Evolutionary conservation across 768 basidiomycete genomes (phyloP).

Genomic region (Leccinellum luteum): DNA sequence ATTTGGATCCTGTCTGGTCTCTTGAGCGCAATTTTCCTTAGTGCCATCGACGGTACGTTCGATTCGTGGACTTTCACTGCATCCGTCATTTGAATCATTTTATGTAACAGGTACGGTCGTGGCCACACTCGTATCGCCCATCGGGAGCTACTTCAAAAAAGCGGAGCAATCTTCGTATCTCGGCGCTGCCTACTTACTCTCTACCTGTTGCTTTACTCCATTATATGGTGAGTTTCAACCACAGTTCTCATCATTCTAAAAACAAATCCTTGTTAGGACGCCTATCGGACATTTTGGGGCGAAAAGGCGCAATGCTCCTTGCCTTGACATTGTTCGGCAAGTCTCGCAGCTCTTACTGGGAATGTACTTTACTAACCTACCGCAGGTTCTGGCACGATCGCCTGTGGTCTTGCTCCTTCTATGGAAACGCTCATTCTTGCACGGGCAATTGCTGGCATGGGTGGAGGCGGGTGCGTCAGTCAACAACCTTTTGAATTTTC

Average conservation of each 20-base stretch:
- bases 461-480: too few relatives aligned
- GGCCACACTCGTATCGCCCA: too few relatives aligned
- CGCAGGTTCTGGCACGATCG: too few relatives aligned
- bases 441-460: too few relatives aligned
- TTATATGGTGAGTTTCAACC: neutral
- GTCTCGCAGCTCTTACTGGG: too few relatives aligned
- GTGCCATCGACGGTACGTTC: neutral
- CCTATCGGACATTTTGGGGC: neutral
- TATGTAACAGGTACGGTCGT: conserved; percentile 38
- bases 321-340: too few relatives aligned
- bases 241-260: neutral
- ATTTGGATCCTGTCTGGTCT: neutral
- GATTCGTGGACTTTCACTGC: neutral
- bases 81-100: conserved; percentile 14
- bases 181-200: neutral
- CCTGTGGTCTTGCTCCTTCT: too few relatives aligned
- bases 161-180: neutral
- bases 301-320: too few relatives aligned
- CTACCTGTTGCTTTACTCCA: neutral
- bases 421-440: too few relatives aligned
- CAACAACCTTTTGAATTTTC: too few relatives aligned
- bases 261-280: neutral
- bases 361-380: too few relatives aligned
- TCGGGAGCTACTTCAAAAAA: too few relatives aligned
- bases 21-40: neutral